These are phyloP conservation scores for Cercospora berteroae DNA, from an alignment of 2,329 filamentous ascomycete species.

Conservation along the genomic window DNA sequence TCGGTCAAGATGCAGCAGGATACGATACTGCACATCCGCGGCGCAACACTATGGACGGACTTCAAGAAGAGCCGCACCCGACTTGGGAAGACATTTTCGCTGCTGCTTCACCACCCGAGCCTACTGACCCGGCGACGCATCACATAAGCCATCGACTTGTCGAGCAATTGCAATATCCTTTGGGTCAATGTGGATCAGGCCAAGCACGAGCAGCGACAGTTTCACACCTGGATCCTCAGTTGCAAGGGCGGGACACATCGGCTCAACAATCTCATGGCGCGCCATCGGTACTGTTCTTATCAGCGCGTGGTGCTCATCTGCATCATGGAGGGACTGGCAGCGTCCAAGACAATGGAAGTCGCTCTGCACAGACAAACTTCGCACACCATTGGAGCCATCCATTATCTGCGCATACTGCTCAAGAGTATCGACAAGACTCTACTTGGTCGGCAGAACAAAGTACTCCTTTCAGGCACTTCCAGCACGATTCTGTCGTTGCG, in stretches of 20 bases:
- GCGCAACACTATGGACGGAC: neutral
- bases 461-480: neutral
- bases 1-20: neutral
- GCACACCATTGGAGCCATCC: neutral
- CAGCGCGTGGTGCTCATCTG: neutral
- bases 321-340: neutral
- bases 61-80: neutral
- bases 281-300: neutral
- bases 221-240: neutral
- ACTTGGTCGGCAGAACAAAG: neutral
- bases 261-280: neutral
- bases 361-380: neutral
- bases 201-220: neutral
- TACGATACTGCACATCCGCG: neutral
- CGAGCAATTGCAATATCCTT: neutral
- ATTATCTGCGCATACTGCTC: neutral
- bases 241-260: neutral
- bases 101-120: neutral
- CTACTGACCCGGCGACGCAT: neutral
- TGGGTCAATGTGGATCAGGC: neutral
- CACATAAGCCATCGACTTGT: neutral
- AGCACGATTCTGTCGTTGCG: neutral
- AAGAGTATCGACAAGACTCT: neutral
- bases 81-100: neutral
- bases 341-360: neutral